These are phyloP conservation scores for Suillus americanus DNA, from an alignment of 768 basidiomycete genomes.

Conservation along the genomic window DNA sequence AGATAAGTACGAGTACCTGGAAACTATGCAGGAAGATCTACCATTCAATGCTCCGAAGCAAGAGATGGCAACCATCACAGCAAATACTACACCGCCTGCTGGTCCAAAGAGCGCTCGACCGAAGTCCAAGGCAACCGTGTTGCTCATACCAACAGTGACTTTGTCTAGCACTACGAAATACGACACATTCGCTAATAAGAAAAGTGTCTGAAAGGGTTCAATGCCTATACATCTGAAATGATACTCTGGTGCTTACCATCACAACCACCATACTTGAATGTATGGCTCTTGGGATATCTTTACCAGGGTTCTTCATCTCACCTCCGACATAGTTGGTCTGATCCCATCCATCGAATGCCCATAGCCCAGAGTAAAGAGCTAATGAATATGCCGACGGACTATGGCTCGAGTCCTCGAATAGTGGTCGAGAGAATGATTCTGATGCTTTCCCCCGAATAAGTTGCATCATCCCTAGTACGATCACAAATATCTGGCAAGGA, in stretches of 20 bases:
- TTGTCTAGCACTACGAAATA: constrained; percentile 95
- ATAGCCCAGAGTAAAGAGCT: constrained; percentile 93
- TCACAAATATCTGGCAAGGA: constrained; percentile 59
- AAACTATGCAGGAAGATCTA: constrained; percentile 24
- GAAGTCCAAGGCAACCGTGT: constrained; percentile 90
- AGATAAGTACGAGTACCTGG: constrained; percentile 8
- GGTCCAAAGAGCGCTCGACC: constrained; percentile 85
- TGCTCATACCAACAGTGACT: constrained; percentile 70
- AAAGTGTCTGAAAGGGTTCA: constrained; percentile 52
- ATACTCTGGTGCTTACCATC: constrained; percentile 44
- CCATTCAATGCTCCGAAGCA: constrained; percentile 96
- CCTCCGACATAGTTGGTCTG: constrained; percentile 90
- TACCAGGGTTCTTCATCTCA: constrained; percentile 79
- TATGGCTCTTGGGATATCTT: constrained; percentile 85
- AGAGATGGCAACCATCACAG: constrained; percentile 88
- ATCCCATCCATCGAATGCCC: constrained; percentile 98
- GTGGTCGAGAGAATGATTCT: constrained; percentile 59
- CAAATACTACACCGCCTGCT: constrained; percentile 84
- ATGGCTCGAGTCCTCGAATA: constrained; percentile 71
- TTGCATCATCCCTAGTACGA: constrained; percentile 76
- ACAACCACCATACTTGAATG: constrained; percentile 89
- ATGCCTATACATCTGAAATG: constrained; percentile 8
- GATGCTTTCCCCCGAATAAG: constrained; percentile 70
- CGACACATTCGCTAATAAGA: constrained; percentile 79
- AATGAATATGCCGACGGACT: constrained; percentile 87